Base-by-base conservation (phyloP, 2,329 filamentous ascomycete genomes). In the Trichothecium roseum region DNA sequence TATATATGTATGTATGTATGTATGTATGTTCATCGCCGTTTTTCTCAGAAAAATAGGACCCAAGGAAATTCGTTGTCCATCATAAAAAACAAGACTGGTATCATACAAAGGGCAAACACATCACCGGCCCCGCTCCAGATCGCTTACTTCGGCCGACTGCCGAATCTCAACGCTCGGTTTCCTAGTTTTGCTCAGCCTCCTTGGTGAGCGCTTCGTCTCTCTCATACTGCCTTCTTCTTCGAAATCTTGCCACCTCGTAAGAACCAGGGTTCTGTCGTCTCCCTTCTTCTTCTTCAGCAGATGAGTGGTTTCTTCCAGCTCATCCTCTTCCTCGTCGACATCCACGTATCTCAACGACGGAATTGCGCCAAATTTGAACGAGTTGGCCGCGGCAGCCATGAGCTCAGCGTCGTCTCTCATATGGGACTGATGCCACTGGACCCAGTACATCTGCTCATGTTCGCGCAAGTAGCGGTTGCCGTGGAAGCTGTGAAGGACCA, bases 381-480 rank as follows among this genome's bases (percentile, higher is more conserved):
- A 42, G 16, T 41, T 35, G 18, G 35, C 37, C 9, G 45, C 37
- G 3, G 41, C 32, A 10, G 35, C 37, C 32, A 35, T 36, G 17
- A 46, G 18, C 36, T 30, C 28, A 14, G 18, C 16, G 34, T 45
- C 40, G 16, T 35, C 40, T 8, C 46, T 44, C 52, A 56, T 56
- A 35, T 45, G 43, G 10, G 53, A 47, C 39, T 51, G 35, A 42
- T 55, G 51, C 54, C 54, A 57, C 42, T 56, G 54, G 22, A 62
- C 63, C 69, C 69, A 73, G 38, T 72, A 65, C 66, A 69, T 72
- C 45, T 78, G 73, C 47, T 77, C 73, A 49, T 77, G 72, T 48
- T 76, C 73, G 27, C 74, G 66, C 17, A 77, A 62, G 47, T 77
- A 78, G 1, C 72, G 62, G 30, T 74, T 68, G 3, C 72, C 71